Percentiles rank a stretch among this genome's conserved stretches.
Evolutionary conservation across 2,329 filamentous ascomycete genomes (phyloP).

Genomic region (Cladophialophora exuberans): DNA sequence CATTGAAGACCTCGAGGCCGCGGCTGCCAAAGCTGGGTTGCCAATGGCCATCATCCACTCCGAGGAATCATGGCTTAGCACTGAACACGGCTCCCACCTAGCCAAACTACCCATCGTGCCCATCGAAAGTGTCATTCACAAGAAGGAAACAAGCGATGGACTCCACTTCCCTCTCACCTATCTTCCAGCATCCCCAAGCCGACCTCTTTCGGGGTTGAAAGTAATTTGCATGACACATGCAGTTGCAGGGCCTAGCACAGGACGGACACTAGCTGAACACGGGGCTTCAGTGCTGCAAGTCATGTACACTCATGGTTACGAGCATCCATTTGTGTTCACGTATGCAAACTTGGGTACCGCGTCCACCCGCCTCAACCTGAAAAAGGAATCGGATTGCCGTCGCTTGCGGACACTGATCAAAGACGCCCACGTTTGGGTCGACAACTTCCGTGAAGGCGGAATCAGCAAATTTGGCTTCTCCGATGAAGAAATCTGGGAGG

Average conservation of each 20-base stretch:
- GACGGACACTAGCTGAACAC: slow-evolving; percentile 8
- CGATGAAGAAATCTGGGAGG: not conserved
- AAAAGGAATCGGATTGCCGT: not conserved
- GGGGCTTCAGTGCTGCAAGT: slow-evolving; percentile 9
- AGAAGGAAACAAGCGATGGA: not conserved
- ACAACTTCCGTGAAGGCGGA: not conserved
- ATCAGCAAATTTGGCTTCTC: slow-evolving; percentile 7
- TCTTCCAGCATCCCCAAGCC: too few species aligned
- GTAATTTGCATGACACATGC: slow-evolving; percentile 7
- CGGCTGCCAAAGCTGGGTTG: not conserved
- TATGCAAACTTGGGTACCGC: not conserved
- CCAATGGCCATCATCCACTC: not conserved
- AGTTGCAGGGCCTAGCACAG: not conserved
- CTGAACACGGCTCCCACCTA: not conserved
- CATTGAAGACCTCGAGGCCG: slow-evolving; percentile 1
- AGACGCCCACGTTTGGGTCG: slow-evolving; percentile 9
- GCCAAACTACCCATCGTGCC: not conserved
- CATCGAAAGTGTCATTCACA: too few species aligned
- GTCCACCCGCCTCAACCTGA: not conserved
- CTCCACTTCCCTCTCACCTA: too few species aligned
- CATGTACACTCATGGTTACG: slow-evolving; percentile 11
- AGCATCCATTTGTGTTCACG: slow-evolving; percentile 2
- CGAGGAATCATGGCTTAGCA: not conserved
- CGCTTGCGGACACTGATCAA: not conserved
- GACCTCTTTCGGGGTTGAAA: not conserved